These are phyloP conservation scores for Wallemia ichthyophaga DNA, from an alignment of 1,284 basidiomycete genomes.

Conservation along the genomic window DNA sequence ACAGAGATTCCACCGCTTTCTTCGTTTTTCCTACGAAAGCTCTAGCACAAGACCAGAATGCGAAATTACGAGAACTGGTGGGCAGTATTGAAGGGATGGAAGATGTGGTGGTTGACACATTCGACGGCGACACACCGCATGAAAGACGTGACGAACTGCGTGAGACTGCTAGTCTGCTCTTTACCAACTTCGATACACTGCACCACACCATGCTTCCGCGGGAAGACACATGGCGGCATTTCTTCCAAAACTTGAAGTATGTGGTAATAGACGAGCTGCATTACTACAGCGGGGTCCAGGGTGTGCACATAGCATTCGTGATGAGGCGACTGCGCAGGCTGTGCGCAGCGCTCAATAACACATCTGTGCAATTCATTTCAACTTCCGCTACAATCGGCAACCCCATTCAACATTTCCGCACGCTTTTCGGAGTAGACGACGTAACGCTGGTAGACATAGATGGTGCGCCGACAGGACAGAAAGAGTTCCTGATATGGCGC, in stretches of 20 bases:
- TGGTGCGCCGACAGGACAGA: constrained; percentile 49
- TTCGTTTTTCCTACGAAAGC: constrained; percentile 85
- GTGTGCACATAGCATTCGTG: constrained; percentile 52
- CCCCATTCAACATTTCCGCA: constrained; percentile 39
- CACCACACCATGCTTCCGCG: constrained; percentile 58
- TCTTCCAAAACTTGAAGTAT: constrained; percentile 9
- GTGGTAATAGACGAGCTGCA: constrained; percentile 52
- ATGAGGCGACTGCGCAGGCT: constrained; percentile 44
- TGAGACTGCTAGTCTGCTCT: constrained; percentile 21
- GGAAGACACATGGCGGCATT: constrained; percentile 57
- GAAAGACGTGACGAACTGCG: constrained; percentile 20
- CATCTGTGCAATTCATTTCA: constrained; percentile 36
- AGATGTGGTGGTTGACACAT: constrained; percentile 39
- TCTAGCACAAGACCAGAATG: constrained; percentile 59
- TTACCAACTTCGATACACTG: constrained; percentile 59
- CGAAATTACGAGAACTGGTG: constrained; percentile 34
- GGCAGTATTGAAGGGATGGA: constrained; percentile 30
- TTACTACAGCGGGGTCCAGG: constrained; percentile 39
- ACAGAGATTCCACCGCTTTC: constrained; percentile 34
- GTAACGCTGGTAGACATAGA: constrained; percentile 45
- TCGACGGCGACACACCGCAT: constrained; percentile 61
- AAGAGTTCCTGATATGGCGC: constrained; percentile 51
- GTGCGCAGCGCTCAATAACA: constrained; percentile 53
- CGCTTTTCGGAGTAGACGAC: constrained; percentile 32
- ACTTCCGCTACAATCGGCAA: constrained; percentile 69